Percentiles rank a stretch among this genome's conserved stretches.
Evolutionary conservation across 345 rosid species (phyloP).

Genomic region (Gossypium arboreum): DNA sequence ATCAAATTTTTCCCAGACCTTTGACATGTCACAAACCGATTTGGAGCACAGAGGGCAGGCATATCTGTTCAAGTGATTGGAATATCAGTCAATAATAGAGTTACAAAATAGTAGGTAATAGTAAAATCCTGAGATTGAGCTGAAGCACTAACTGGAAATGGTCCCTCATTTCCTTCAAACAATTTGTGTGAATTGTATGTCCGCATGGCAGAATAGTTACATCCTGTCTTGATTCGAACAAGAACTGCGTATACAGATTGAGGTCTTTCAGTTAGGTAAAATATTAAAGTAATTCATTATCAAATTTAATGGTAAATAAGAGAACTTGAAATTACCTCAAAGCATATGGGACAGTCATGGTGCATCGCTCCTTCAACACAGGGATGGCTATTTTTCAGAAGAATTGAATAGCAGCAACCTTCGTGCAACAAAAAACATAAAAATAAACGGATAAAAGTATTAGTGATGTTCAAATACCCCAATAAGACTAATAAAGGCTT

Average conservation of each 20-base stretch:
- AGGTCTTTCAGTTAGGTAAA: background rate
- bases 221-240: constrained; percentile 69
- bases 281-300: background rate
- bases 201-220: constrained; percentile 83
- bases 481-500: background rate
- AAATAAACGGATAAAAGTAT: background rate
- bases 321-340: constrained; percentile 52
- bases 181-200: constrained; percentile 72
- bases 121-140: background rate
- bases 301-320: background rate
- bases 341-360: constrained; percentile 89
- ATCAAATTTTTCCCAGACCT: constrained; percentile 84
- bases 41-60: constrained; percentile 90
- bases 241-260: constrained; percentile 41
- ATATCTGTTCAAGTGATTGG: constrained; percentile 35
- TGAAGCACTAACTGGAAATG: constrained; percentile 60
- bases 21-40: constrained; percentile 89
- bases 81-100: constrained; percentile 2
- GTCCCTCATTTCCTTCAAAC: constrained; percentile 79
- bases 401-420: constrained; percentile 89
- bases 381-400: constrained; percentile 65
- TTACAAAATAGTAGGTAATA: background rate
- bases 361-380: constrained; percentile 99
- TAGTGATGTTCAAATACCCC: background rate
- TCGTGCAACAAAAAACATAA: background rate